Evolutionary conservation across 139 green algal genomes (phyloP).

Genomic region (Axilococcus clingmanii): DNA sequence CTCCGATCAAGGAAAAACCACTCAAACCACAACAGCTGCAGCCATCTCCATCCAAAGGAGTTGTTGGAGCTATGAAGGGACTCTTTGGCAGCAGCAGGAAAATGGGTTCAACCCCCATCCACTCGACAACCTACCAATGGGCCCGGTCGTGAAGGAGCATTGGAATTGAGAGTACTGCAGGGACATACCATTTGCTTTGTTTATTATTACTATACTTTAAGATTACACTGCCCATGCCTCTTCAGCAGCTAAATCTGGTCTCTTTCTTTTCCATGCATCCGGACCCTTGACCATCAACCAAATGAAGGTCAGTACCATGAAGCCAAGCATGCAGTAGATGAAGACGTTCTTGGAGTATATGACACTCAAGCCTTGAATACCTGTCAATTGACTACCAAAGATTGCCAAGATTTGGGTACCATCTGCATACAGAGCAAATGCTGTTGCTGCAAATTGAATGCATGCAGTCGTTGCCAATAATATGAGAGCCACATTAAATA

Average conservation of each 20-base stretch:
- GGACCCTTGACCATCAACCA: conserved; percentile 33
- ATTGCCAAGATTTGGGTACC: conserved; percentile 75
- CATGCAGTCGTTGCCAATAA: conserved; percentile 74
- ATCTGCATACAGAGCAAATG: conserved; percentile 77
- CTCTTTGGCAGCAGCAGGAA: neutral
- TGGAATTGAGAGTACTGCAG: too few relatives aligned
- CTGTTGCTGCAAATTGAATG: conserved; percentile 86
- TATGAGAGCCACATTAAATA: conserved; percentile 93
- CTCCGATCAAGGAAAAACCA: neutral
- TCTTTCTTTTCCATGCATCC: conserved; percentile 42
- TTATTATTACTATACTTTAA: too few relatives aligned
- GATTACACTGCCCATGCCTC: too few relatives aligned
- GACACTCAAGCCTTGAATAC: conserved; percentile 72
- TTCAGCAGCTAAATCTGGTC: too few relatives aligned
- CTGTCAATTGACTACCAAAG: conserved; percentile 33
- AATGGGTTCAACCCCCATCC: neutral
- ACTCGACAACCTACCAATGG: neutral
- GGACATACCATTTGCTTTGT: too few relatives aligned
- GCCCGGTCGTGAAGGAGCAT: too few relatives aligned
- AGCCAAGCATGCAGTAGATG: conserved; percentile 48
- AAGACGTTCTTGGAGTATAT: conserved; percentile 82
- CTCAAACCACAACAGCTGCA: too few relatives aligned
- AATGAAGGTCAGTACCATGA: conserved; percentile 34
- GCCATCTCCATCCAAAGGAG: too few relatives aligned
- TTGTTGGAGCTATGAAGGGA: too few relatives aligned